These are phyloP conservation scores for Stachybotrys chlorohalonatus DNA, from an alignment of 2,329 filamentous ascomycete species.

Conservation along the genomic window DNA sequence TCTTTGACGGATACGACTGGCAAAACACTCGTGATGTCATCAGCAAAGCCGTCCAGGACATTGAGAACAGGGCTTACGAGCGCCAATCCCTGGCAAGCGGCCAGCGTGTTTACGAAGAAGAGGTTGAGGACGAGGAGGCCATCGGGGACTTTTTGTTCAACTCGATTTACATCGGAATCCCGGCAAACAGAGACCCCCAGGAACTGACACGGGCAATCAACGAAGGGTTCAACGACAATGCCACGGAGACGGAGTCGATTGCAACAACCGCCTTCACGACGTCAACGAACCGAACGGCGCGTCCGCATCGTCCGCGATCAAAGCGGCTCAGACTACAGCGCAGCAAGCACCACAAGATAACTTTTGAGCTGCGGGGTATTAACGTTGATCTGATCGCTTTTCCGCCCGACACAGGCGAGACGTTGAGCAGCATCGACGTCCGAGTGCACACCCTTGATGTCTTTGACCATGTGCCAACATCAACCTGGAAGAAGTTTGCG, in stretches of 20 bases:
- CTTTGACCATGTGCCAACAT: conserved; percentile 88
- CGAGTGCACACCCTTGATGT: conserved; percentile 77
- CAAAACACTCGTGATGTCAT: conserved; percentile 77
- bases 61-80: conserved; percentile 76
- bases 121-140: conserved; percentile 72
- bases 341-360: conserved; percentile 89
- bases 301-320: conserved; percentile 31
- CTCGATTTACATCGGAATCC: conserved; percentile 94
- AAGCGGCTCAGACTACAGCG: conserved; percentile 67
- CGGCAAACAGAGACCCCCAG: conserved; percentile 73
- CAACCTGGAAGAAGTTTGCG: conserved; percentile 96
- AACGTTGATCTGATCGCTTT: conserved; percentile 76
- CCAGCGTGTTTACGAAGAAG: conserved; percentile 52
- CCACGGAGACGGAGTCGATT: conserved; percentile 83
- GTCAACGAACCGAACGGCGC: conserved; percentile 41
- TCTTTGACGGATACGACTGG: conserved; percentile 98
- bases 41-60: conserved; percentile 76
- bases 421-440: conserved; percentile 79
- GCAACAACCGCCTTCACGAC: conserved; percentile 64
- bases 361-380: conserved; percentile 82
- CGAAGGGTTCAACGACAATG: conserved; percentile 73
- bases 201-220: conserved; percentile 82
- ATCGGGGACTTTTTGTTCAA: conserved; percentile 98
- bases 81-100: conserved; percentile 52
- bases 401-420: conserved; percentile 67